A percentile compares a stretch with the other conserved stretches of the same genome.
phyloP scores from a whole-genome alignment of 495 filamentous ascomycete genomes.

The Penicillium manginii region DNA sequence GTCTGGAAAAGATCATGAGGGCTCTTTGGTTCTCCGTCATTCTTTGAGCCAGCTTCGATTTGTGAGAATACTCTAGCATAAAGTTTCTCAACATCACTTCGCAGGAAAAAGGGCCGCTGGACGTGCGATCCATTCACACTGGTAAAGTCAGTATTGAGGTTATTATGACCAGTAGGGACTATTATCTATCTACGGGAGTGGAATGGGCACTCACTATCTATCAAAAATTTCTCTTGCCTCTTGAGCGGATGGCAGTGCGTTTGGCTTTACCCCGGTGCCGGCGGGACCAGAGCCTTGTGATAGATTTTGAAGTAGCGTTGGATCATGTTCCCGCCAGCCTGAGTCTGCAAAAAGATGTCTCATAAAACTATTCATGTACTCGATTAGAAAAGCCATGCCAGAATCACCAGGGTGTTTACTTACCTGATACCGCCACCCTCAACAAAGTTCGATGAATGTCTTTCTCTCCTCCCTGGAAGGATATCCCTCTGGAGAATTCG shows the following conservation, averaged over 20 bases:
- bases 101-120: constrained; percentile 33
- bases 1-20: constrained; percentile 24
- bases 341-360: constrained; percentile 29
- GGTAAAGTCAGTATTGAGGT: background rate
- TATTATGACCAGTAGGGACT: background rate
- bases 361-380: constrained; percentile 26
- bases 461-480: background rate
- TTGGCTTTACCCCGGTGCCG: constrained; percentile 24
- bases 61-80: constrained; percentile 15
- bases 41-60: background rate
- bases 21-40: background rate
- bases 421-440: constrained; percentile 32
- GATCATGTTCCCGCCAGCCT: constrained; percentile 31
- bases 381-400: background rate
- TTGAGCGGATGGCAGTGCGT: constrained; percentile 19
- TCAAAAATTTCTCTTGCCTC: constrained; percentile 25
- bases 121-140: constrained; percentile 33
- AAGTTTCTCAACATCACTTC: constrained; percentile 21
- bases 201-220: constrained; percentile 27
- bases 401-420: background rate
- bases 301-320: constrained; percentile 26
- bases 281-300: constrained; percentile 20
- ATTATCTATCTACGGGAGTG: background rate
- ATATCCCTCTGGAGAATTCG: background rate
- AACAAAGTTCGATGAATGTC: constrained; percentile 23